Evolutionary conservation across 805 yeast species (phyloP).

Genomic region (Millerago galiae): DNA sequence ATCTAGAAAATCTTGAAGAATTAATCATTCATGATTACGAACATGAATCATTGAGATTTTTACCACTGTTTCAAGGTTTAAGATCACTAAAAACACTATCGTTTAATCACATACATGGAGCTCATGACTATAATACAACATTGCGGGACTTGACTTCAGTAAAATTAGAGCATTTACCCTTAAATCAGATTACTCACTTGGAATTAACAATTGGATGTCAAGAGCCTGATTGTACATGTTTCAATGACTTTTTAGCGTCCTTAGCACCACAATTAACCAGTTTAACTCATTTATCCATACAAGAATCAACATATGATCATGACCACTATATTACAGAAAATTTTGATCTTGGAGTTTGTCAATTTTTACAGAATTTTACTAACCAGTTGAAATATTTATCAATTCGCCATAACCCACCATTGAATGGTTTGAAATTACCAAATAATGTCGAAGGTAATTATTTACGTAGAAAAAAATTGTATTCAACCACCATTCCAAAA

Average conservation of each 20-base stretch:
- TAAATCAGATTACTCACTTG: slow-evolving; percentile 33
- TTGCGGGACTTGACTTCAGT: slow-evolving; percentile 26
- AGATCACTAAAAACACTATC: slow-evolving; percentile 29
- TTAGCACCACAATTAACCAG: slow-evolving; percentile 28
- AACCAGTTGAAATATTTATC: slow-evolving; percentile 35
- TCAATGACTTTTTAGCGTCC: slow-evolving; percentile 33
- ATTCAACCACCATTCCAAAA: slow-evolving; percentile 41
- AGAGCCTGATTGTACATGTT: slow-evolving; percentile 38
- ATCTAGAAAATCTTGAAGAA: neutral
- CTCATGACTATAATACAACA: slow-evolving; percentile 32
- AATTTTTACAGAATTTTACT: slow-evolving; percentile 32
- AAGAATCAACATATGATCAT: slow-evolving; percentile 32
- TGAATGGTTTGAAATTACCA: slow-evolving; percentile 41
- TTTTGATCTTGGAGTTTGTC: slow-evolving; percentile 46
- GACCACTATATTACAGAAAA: slow-evolving; percentile 44
- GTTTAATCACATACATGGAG: slow-evolving; percentile 41
- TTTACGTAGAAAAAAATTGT: slow-evolving; percentile 49
- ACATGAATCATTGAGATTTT: slow-evolving; percentile 30
- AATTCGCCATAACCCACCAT: slow-evolving; percentile 54
- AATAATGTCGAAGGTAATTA: slow-evolving; percentile 76
- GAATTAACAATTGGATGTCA: slow-evolving; percentile 54
- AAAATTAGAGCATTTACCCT: slow-evolving; percentile 28
- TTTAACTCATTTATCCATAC: slow-evolving; percentile 22
- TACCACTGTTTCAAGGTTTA: slow-evolving; percentile 22
- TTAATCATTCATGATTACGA: slow-evolving; percentile 29